These are phyloP conservation scores for Manihot esculenta DNA, from an alignment of 441 rosid genomes.

Conservation along the genomic window DNA sequence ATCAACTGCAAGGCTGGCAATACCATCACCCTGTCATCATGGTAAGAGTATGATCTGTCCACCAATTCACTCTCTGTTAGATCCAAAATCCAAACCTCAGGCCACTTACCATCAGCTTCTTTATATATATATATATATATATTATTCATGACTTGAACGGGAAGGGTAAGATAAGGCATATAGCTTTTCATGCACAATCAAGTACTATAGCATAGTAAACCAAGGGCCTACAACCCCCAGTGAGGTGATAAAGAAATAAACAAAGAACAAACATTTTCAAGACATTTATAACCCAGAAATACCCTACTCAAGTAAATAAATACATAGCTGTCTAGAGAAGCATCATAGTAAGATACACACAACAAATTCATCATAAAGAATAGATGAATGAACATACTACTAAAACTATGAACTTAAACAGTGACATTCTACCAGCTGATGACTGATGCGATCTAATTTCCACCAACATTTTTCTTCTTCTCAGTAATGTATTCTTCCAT, in stretches of 20 bases:
- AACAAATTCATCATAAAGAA: slow-evolving; percentile 19
- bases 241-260: not conserved
- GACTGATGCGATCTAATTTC: slow-evolving; percentile 17
- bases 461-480: slow-evolving; percentile 34
- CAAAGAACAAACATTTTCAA: not conserved
- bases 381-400: not conserved
- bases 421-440: slow-evolving; percentile 1
- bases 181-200: not conserved
- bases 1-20: not conserved
- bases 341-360: slow-evolving; percentile 6
- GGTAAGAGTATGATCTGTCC: not conserved
- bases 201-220: not conserved
- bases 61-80: not conserved
- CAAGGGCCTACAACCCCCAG: not conserved
- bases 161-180: not conserved
- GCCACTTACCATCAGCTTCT: not conserved
- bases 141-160: not conserved
- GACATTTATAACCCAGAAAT: slow-evolving; percentile 10
- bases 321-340: not conserved
- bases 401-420: not conserved
- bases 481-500: slow-evolving; percentile 53
- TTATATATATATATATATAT: too few relatives aligned
- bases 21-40: too few relatives aligned
- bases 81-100: not conserved
- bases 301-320: too few relatives aligned